Percentiles rank a stretch among this genome's conserved stretches.
phyloP scores from a whole-genome alignment of 2,329 filamentous ascomycete species.

The Pestalotiopsis sp. region DNA sequence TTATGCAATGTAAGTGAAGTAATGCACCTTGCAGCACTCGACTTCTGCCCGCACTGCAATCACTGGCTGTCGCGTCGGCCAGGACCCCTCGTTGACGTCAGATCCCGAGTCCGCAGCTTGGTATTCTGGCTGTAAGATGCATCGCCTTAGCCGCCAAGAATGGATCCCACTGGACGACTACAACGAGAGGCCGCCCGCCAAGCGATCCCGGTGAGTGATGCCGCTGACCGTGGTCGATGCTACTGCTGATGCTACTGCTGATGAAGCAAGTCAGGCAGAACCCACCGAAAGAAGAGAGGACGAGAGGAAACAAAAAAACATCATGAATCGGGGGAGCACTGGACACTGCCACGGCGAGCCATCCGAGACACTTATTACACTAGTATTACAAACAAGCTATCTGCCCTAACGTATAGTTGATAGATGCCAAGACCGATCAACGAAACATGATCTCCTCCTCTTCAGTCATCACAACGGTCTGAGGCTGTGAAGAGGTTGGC shows the following conservation, averaged over 20 bases:
- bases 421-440: neutral
- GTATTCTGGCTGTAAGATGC: neutral
- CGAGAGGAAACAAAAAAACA: neutral
- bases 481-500: constrained; percentile 4
- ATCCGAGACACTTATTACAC: neutral
- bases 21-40: too few relatives aligned
- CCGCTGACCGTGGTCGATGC: neutral
- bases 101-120: neutral
- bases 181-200: constrained; percentile 4
- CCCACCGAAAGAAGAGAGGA: neutral
- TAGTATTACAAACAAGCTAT: neutral
- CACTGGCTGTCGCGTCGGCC: neutral
- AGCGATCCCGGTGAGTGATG: neutral
- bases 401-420: neutral
- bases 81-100: neutral
- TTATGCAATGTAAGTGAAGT: too few relatives aligned
- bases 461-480: neutral
- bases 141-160: neutral
- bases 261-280: neutral
- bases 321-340: neutral
- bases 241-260: neutral
- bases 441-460: neutral
- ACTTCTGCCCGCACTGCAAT: neutral
- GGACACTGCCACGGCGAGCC: neutral
- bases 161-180: neutral